phyloP scores from a whole-genome alignment of 768 basidiomycete species.

The Pleurotus salmoneostramineus region DNA sequence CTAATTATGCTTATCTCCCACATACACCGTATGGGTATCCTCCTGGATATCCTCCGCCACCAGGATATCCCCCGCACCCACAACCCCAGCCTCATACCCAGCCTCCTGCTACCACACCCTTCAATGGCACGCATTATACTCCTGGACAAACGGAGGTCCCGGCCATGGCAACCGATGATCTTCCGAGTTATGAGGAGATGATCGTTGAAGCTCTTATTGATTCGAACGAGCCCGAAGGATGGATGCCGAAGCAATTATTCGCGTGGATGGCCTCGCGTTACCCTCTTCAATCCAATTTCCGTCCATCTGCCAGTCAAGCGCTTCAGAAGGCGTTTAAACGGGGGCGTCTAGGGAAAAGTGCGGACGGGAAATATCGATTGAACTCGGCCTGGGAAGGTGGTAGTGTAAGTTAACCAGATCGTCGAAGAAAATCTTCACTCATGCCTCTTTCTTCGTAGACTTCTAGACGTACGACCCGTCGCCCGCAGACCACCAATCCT shows the following conservation, averaged over 20 bases:
- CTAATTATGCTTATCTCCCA: conserved; percentile 62
- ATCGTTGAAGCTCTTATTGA: conserved; percentile 76
- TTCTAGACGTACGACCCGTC: conserved; percentile 71
- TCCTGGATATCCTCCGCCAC: conserved; percentile 33
- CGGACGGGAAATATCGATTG: conserved; percentile 69
- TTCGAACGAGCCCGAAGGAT: conserved; percentile 67
- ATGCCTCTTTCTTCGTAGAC: conserved; percentile 41
- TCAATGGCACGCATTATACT: conserved; percentile 14
- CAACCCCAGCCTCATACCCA: conserved; percentile 19
- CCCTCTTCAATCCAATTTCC: conserved; percentile 84
- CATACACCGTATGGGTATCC: conserved; percentile 61
- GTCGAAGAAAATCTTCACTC: neutral
- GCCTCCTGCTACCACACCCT: conserved; percentile 10
- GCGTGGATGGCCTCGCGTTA: conserved; percentile 81
- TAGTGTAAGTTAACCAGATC: conserved; percentile 45
- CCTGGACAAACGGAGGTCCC: neutral
- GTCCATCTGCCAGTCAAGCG: conserved; percentile 87
- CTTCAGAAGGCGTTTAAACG: conserved; percentile 83
- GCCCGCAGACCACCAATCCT: conserved; percentile 58
- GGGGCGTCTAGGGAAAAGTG: conserved; percentile 74
- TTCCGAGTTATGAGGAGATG: conserved; percentile 92
- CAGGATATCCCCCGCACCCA: conserved; percentile 31
- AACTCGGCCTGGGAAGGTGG: conserved; percentile 81
- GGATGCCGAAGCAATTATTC: conserved; percentile 80
- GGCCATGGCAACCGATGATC: conserved; percentile 35